These are phyloP conservation scores for Ascochyta pisi DNA, from an alignment of 2,329 filamentous ascomycete species.

Conservation along the genomic window DNA sequence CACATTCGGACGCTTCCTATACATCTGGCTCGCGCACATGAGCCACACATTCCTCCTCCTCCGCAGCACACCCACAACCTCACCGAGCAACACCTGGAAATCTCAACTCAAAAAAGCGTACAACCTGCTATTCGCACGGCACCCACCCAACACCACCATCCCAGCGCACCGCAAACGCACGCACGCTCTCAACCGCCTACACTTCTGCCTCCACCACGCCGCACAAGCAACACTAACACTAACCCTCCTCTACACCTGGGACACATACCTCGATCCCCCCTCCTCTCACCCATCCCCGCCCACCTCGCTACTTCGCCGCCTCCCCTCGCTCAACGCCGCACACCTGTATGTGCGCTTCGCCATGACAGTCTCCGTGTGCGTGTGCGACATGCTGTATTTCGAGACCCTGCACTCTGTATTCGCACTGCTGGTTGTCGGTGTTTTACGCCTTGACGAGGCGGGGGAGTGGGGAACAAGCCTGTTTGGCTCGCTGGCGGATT, in stretches of 20 bases:
- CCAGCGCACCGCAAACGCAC: too few relatives aligned
- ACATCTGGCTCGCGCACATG: conserved; percentile 30
- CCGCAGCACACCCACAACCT: conserved; percentile 6
- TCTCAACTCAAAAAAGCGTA: conserved; percentile 11
- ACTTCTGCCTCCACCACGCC: not conserved
- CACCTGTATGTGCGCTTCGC: conserved; percentile 10
- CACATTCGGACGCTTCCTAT: conserved; percentile 23
- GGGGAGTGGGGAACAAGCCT: conserved; percentile 19
- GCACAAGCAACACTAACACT: not conserved
- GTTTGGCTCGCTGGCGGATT: conserved; percentile 14
- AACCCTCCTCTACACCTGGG: not conserved
- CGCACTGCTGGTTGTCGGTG: conserved; percentile 18
- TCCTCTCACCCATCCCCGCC: not conserved
- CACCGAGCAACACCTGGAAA: not conserved
- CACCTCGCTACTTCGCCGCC: conserved; percentile 9
- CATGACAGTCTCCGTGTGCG: conserved; percentile 17
- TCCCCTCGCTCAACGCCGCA: conserved; percentile 4
- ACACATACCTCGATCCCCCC: not conserved
- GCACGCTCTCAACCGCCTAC: too few relatives aligned
- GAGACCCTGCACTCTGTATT: conserved; percentile 20
- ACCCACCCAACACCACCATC: not conserved
- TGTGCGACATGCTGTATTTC: conserved; percentile 24
- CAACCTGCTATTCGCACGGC: conserved; percentile 21
- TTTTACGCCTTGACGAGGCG: conserved; percentile 12
- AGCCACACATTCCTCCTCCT: conserved; percentile 23